Base-by-base conservation (phyloP, 2,329 filamentous ascomycete species). In the Aschersonia sp. region DNA sequence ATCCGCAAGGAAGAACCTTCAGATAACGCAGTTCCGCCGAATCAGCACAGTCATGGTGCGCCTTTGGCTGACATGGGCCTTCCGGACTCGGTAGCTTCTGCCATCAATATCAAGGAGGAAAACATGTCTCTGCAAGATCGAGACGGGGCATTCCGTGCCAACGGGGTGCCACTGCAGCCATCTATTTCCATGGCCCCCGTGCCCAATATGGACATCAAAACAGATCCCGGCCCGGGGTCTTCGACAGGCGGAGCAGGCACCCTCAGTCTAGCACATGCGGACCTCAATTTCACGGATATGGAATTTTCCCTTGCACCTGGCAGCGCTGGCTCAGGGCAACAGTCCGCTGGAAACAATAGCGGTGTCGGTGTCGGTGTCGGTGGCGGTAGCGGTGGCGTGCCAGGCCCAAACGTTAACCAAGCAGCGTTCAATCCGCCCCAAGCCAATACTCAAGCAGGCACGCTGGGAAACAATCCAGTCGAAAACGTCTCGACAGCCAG, bases 51-150 rank as follows among this genome's bases (percentile, higher is more conserved):
- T 37, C 35, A 37, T 12, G 65, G 74, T 45, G 76, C 76, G 12
- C 70, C 76, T 0, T 71, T 78, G 51, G 71, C 75, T 2, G 72
- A 77, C 52, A 77, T 77, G 72, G 73, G 72, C 31, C 66, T 74
- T 60, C 54, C 63, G 42, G 58, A 60, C 8, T 8, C 51, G 5
- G 42, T 51, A 6, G 54, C 56, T 29, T 32, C 50, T 12, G 50
- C 54, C 10, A 44, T 49, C 4, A 41, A 43, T 7, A 47, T 58
- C 32, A 60, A 60, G 45, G 51, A 57, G 11, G 57, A 59, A 32
- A 42, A 49, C 11, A 45, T 47, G 4, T 43, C 51, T 32, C 44
- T 45, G 4, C 49, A 41, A 9, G 35, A n/a, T 30, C 32, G 32
- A 41, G 39, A 11, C 29, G 22, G 12, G 44, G 45, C 9, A 41